These are phyloP conservation scores for Saprolegnia diclina DNA, from an alignment of 352 stramenopile genomes.

Conservation along the genomic window DNA sequence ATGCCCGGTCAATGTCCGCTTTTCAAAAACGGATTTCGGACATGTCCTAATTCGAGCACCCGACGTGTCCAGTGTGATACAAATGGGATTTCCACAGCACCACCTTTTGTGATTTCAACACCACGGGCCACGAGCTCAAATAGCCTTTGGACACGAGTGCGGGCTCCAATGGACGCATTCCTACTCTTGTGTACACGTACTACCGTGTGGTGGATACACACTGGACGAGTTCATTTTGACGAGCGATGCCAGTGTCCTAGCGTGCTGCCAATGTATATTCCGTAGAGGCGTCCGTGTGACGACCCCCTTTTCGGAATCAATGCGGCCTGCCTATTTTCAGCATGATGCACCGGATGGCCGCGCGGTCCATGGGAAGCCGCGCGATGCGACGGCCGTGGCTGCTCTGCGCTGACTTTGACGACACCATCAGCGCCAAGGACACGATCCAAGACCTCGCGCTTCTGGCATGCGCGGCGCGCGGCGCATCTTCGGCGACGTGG, in stretches of 20 bases:
- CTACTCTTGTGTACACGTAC: too few species aligned
- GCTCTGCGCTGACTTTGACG: slow-evolving; percentile 21
- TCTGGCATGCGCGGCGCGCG: neutral
- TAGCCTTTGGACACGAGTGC: too few species aligned
- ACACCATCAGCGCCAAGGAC: slow-evolving; percentile 5
- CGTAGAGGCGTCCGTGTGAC: neutral
- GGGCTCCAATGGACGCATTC: too few species aligned
- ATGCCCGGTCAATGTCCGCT: neutral
- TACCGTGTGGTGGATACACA: too few species aligned
- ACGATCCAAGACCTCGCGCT: slow-evolving; percentile 14
- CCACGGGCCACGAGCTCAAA: too few species aligned
- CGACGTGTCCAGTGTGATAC: too few species aligned
- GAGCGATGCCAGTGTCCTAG: too few species aligned
- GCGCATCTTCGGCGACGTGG: neutral
- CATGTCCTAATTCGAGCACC: neutral
- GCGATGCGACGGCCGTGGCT: slow-evolving; percentile 1
- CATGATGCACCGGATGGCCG: neutral
- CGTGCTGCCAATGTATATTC: too few species aligned
- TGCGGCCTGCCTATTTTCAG: neutral
- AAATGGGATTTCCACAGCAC: too few species aligned
- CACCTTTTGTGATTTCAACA: too few species aligned
- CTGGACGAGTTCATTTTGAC: too few species aligned
- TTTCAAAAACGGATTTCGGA: neutral
- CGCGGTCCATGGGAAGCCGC: neutral
- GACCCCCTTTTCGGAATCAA: slow-evolving; percentile 1